Percentiles rank a stretch among this genome's conserved stretches.
phyloP scores from a whole-genome alignment of 768 basidiomycete species.

The Paxillus involutus region DNA sequence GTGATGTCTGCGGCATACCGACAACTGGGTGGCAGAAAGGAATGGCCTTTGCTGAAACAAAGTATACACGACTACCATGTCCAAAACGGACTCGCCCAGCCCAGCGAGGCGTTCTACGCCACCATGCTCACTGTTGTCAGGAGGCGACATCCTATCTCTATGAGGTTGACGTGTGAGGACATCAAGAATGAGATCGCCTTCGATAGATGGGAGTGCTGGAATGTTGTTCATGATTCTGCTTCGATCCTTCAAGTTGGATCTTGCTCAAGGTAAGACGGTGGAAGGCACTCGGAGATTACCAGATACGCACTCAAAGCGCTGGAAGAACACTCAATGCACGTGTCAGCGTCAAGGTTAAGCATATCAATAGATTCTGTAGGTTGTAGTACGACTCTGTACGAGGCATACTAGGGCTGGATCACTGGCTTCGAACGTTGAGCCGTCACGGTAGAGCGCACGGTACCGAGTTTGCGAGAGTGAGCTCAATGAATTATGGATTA shows the following conservation, averaged over 20 bases:
- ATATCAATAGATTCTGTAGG: not conserved
- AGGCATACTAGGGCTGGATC: not conserved
- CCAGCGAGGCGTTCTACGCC: conserved; percentile 59
- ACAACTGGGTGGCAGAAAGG: conserved; percentile 40
- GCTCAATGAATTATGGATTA: not conserved
- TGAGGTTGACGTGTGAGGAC: conserved; percentile 53
- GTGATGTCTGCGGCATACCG: conserved; percentile 33
- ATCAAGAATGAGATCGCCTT: conserved; percentile 58
- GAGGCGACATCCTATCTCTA: conserved; percentile 25
- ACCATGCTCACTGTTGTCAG: conserved; percentile 49
- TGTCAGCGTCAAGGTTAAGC: not conserved
- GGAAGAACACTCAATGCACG: not conserved
- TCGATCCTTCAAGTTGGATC: conserved; percentile 2
- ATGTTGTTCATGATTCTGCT: conserved; percentile 27
- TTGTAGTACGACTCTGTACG: not conserved
- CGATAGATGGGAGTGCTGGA: conserved; percentile 55
- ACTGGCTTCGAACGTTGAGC: not conserved
- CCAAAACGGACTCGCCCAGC: conserved; percentile 53
- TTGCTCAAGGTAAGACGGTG: not conserved
- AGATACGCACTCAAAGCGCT: not conserved
- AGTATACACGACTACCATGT: conserved; percentile 51
- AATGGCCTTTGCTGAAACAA: conserved; percentile 48
- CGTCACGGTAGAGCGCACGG: not conserved
- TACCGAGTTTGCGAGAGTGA: not conserved
- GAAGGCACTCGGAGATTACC: not conserved